These are phyloP conservation scores for Pyrrhoderma lamaoense DNA, from an alignment of 1,284 basidiomycete genomes.

Conservation along the genomic window DNA sequence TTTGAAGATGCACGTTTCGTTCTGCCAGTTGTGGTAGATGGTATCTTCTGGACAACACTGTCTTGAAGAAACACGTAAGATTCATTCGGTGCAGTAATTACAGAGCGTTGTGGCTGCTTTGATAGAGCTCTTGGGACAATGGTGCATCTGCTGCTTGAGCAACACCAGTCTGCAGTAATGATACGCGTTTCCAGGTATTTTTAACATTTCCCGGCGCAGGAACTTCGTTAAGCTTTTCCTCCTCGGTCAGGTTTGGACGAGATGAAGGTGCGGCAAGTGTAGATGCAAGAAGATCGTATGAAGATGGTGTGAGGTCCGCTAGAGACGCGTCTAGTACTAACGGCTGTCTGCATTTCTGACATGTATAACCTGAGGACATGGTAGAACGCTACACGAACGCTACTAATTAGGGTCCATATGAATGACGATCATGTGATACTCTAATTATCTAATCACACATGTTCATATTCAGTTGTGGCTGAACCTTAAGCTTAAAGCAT, in stretches of 20 bases:
- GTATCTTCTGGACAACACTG: constrained; percentile 62
- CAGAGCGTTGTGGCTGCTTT: constrained; percentile 48
- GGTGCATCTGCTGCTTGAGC: constrained; percentile 30
- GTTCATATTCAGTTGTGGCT: neutral
- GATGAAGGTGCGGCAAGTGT: constrained; percentile 55
- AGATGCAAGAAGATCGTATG: constrained; percentile 77
- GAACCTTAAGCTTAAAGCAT: neutral
- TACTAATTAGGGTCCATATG: neutral
- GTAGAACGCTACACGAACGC: neutral
- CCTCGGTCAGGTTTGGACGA: constrained; percentile 36
- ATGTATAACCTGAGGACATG: constrained; percentile 41
- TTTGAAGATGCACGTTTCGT: neutral
- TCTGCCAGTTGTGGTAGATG: constrained; percentile 31
- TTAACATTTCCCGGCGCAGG: constrained; percentile 52
- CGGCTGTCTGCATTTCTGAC: constrained; percentile 84
- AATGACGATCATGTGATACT: neutral
- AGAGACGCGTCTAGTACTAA: constrained; percentile 84
- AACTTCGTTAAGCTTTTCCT: constrained; percentile 47
- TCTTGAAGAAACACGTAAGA: constrained; percentile 88
- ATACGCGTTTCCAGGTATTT: constrained; percentile 52
- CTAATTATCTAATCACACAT: too few species aligned
- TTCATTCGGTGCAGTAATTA: constrained; percentile 54
- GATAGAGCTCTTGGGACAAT: constrained; percentile 41
- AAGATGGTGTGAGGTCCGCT: constrained; percentile 74
- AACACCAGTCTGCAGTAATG: constrained; percentile 29